A percentile compares a stretch with the other conserved stretches of the same genome.
Evolutionary conservation across 2,329 filamentous ascomycete species (phyloP).

Genomic region (Sclerotinia nivalis): DNA sequence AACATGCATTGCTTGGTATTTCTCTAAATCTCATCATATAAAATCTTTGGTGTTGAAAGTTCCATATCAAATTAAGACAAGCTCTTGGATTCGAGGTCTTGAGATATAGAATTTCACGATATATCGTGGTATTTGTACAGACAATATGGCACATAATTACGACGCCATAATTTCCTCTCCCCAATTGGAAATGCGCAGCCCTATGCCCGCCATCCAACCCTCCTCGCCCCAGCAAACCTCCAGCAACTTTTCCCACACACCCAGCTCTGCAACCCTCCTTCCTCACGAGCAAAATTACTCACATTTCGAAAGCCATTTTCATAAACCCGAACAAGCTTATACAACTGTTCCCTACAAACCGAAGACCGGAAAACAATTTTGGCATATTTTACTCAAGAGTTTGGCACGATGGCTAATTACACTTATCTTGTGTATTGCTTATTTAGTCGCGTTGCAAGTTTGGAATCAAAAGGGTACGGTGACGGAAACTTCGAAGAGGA

Average conservation of each 20-base stretch:
- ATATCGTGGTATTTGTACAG: background rate
- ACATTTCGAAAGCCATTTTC: conserved; percentile 10
- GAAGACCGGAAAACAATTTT: conserved; percentile 33
- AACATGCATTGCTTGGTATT: background rate
- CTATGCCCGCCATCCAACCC: background rate
- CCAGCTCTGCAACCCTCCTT: background rate
- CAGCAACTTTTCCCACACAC: background rate
- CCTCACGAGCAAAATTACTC: background rate
- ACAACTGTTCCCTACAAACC: background rate
- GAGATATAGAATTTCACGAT: background rate
- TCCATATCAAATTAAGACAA: background rate
- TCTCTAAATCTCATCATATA: background rate
- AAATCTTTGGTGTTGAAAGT: background rate
- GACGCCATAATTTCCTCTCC: conserved; percentile 1
- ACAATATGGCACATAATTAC: conserved; percentile 6
- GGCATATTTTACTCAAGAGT: conserved; percentile 34
- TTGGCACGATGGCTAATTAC: conserved; percentile 34
- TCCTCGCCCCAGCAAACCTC: background rate
- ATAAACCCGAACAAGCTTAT: background rate
- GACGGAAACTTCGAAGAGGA: conserved; percentile 42
- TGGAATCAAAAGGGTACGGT: conserved; percentile 38
- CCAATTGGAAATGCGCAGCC: background rate
- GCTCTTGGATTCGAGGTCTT: background rate
- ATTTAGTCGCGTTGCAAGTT: conserved; percentile 27
- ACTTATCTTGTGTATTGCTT: conserved; percentile 32